Percentiles rank a stretch among this genome's conserved stretches.
These are phyloP conservation scores for Pichia sp. DNA, from an alignment of 1,139 yeast genomes.

Conservation along the genomic window DNA sequence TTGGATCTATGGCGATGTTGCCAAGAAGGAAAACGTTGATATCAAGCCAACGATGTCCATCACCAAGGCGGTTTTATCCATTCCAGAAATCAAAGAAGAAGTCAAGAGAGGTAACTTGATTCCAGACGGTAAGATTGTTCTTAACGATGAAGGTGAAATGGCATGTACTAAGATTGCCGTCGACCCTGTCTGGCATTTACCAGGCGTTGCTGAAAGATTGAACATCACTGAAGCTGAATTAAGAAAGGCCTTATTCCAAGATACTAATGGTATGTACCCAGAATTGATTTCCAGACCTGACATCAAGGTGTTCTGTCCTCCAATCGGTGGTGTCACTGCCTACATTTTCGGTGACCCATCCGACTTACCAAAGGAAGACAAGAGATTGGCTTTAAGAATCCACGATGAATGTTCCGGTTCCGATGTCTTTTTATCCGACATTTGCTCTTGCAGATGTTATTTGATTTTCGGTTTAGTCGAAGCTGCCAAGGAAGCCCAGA, in stretches of 20 bases:
- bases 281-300: slow-evolving; percentile 63
- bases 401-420: slow-evolving; percentile 68
- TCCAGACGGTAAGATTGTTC: slow-evolving; percentile 57
- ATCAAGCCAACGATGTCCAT: slow-evolving; percentile 61
- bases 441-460: slow-evolving; percentile 66
- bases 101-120: slow-evolving; percentile 47
- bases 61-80: slow-evolving; percentile 59
- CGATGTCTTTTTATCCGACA: slow-evolving; percentile 65
- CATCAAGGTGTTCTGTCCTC: slow-evolving; percentile 58
- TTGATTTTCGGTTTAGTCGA: slow-evolving; percentile 59
- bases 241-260: slow-evolving; percentile 57
- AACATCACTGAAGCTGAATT: slow-evolving; percentile 53
- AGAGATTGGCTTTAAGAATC: slow-evolving; percentile 51
- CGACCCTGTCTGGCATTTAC: slow-evolving; percentile 66
- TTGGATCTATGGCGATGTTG: slow-evolving; percentile 45
- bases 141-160: slow-evolving; percentile 55
- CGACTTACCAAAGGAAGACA: slow-evolving; percentile 46
- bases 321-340: slow-evolving; percentile 62
- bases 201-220: slow-evolving; percentile 61
- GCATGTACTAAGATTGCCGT: slow-evolving; percentile 60
- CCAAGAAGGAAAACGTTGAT: slow-evolving; percentile 45
- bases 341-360: slow-evolving; percentile 61
- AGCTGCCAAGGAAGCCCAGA: slow-evolving; percentile 63
- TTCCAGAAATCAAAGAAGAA: slow-evolving; percentile 53
- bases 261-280: slow-evolving; percentile 65